phyloP scores from a whole-genome alignment of 129 eudicot genomes.

The Tagetes erecta region DNA sequence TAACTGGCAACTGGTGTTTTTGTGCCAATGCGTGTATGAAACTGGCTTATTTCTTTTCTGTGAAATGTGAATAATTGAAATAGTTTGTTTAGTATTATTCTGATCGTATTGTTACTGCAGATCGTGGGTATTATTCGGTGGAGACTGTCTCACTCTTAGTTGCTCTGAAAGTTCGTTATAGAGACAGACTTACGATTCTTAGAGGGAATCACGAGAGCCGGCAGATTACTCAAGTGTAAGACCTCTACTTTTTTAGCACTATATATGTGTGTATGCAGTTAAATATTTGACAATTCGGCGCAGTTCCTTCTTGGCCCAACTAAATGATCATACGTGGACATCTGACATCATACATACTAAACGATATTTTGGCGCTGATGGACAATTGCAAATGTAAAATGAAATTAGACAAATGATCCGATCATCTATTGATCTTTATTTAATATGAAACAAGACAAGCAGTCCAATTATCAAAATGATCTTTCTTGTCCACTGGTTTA shows the following conservation, averaged over 20 bases:
- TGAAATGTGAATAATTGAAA: slow-evolving; percentile 2
- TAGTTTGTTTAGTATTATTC: slow-evolving; percentile 7
- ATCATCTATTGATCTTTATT: not conserved
- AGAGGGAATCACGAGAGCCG: slow-evolving; percentile 98
- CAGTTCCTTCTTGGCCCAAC: not conserved
- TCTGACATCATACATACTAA: not conserved
- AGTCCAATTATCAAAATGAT: not conserved
- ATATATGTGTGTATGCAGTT: not conserved
- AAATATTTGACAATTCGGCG: not conserved
- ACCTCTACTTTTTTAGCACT: slow-evolving; percentile 18
- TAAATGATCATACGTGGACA: not conserved
- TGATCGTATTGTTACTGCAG: slow-evolving; percentile 46
- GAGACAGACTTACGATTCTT: slow-evolving; percentile 92
- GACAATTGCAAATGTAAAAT: not conserved
- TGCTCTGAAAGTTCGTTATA: slow-evolving; percentile 90
- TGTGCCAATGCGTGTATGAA: not conserved
- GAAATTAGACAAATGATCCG: slow-evolving; percentile 4
- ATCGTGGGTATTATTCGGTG: slow-evolving; percentile 97
- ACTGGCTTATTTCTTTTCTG: not conserved
- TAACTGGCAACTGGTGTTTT: not conserved
- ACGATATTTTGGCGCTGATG: not conserved
- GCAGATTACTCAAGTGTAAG: slow-evolving; percentile 98
- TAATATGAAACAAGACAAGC: not conserved
- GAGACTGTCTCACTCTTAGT: slow-evolving; percentile 89
- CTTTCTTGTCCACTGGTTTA: slow-evolving; percentile 3